Conservation (phyloP, 306 rosid genomes). For the Pyrus bretschneideri region DNA sequence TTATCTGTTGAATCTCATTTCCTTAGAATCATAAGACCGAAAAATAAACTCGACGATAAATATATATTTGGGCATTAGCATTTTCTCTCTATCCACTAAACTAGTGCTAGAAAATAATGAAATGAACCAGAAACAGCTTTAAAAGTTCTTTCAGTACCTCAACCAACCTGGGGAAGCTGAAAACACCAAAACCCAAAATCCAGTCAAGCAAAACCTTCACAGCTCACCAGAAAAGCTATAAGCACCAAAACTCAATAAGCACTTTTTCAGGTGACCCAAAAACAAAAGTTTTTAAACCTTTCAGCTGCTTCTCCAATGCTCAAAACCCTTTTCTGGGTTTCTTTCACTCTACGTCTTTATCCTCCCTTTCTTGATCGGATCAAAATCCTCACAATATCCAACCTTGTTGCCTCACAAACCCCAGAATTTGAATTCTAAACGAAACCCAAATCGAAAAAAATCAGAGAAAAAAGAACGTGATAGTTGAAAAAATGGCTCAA, state of each 20-base stretch:
- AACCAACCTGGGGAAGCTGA: slow-evolving; percentile 1
- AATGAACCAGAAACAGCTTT: slow-evolving; percentile 1
- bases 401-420: slow-evolving; percentile 23
- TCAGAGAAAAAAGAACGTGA: neutral
- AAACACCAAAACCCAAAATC: slow-evolving; percentile 5
- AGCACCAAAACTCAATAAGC: slow-evolving; percentile 16
- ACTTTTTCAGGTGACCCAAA: no score
- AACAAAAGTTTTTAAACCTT: no score
- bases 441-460: neutral
- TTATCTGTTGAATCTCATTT: neutral
- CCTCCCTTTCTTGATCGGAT: slow-evolving; percentile 33
- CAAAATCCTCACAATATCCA: slow-evolving; percentile 39
- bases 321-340: no score
- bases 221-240: slow-evolving; percentile 26
- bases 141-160: neutral
- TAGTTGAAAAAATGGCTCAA: slow-evolving; percentile 19
- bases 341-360: slow-evolving; percentile 19
- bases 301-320: no score
- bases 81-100: neutral
- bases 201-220: slow-evolving; percentile 28
- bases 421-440: slow-evolving; percentile 4
- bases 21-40: neutral
- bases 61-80: neutral
- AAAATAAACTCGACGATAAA: neutral
- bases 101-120: neutral